phyloP scores from a whole-genome alignment of 2,329 filamentous ascomycete species.

The Xenoacremonium recifei region DNA sequence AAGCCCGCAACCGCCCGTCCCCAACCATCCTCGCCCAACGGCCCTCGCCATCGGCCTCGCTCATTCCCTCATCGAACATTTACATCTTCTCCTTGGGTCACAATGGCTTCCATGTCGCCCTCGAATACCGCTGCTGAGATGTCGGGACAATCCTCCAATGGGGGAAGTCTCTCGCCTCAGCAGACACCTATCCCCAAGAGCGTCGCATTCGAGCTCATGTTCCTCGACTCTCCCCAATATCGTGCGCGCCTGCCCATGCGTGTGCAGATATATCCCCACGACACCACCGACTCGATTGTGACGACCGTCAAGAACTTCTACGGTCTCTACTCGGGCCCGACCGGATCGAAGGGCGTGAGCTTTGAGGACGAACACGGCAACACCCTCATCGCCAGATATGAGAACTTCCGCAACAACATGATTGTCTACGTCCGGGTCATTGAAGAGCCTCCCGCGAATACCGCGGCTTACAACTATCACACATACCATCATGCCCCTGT shows the following conservation, averaged over 20 bases:
- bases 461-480: slow-evolving; percentile 50
- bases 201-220: slow-evolving; percentile 76
- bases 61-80: slow-evolving; percentile 6
- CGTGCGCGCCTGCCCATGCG: slow-evolving; percentile 78
- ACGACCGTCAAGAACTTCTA: slow-evolving; percentile 99
- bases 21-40: slow-evolving; percentile 18
- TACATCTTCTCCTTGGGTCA: slow-evolving; percentile 19
- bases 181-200: slow-evolving; percentile 61
- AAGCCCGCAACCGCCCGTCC: slow-evolving; percentile 33
- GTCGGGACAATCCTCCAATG: slow-evolving; percentile 37
- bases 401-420: slow-evolving; percentile 93
- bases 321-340: slow-evolving; percentile 78
- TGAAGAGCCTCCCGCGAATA: slow-evolving; percentile 50
- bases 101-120: slow-evolving; percentile 49
- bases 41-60: slow-evolving; percentile 16
- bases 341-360: slow-evolving; percentile 76
- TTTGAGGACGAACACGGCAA: slow-evolving; percentile 90
- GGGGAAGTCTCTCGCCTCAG: slow-evolving; percentile 46
- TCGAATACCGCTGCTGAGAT: slow-evolving; percentile 33
- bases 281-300: slow-evolving; percentile 96
- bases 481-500: slow-evolving; percentile 52
- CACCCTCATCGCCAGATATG: slow-evolving; percentile 91
- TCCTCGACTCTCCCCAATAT: slow-evolving; percentile 64
- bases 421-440: slow-evolving; percentile 89
- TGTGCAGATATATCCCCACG: slow-evolving; percentile 90